Percentiles rank a stretch among this genome's conserved stretches.
Conservation (phyloP, 306 rosid genomes). For the Oxytropis ochrocephala region DNA sequence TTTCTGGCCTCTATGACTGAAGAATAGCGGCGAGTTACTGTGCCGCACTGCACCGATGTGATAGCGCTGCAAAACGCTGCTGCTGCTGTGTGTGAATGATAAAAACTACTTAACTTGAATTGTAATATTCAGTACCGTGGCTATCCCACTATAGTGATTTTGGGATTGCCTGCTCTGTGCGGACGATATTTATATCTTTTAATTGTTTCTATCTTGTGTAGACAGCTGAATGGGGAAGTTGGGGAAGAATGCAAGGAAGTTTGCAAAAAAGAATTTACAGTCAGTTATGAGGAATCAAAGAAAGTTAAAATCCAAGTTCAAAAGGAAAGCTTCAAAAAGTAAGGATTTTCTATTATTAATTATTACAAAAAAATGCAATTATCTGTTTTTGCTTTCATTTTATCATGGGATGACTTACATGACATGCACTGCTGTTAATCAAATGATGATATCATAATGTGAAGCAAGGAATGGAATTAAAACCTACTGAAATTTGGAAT, state of each 20-base stretch:
- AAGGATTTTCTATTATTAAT: background rate
- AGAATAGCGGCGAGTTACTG: no score
- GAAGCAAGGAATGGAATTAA: no score
- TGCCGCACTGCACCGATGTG: no score
- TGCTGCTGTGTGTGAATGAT: no score
- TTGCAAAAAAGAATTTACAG: slow-evolving; percentile 82
- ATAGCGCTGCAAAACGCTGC: no score
- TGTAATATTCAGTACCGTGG: no score
- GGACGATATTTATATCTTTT: background rate
- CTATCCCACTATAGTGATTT: no score
- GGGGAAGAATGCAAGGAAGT: slow-evolving; percentile 93
- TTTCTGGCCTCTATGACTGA: no score
- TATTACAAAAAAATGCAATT: background rate
- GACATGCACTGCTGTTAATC: background rate
- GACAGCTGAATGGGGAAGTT: slow-evolving; percentile 61
- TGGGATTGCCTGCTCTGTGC: no score
- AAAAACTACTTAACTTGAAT: no score
- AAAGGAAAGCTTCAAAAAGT: slow-evolving; percentile 80
- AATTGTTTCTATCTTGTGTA: background rate
- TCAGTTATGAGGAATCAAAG: slow-evolving; percentile 67
- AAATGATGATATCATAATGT: no score
- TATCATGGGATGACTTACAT: background rate
- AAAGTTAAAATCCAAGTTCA: slow-evolving; percentile 63
- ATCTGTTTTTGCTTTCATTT: background rate
- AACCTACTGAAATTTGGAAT: no score